Evolutionary conservation across 176 grass and related monocot species (phyloP), one percentile per base, ranked within the genome.

Genomic region (Thinopyrum elongatum): DNA sequence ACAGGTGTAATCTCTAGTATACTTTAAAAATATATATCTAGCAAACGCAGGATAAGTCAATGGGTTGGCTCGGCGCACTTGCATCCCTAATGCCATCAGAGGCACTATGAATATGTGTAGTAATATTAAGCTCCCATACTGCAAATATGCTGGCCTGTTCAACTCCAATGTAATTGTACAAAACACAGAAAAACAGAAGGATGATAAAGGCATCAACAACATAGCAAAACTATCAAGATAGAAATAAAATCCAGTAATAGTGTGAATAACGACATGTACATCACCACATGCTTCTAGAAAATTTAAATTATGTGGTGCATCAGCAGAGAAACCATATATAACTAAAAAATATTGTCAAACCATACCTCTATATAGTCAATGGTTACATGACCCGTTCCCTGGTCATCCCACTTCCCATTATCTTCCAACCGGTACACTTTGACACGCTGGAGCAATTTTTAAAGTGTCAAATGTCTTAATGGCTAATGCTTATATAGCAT

Each of bases 381-480:
- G 76, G 90, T 87, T 39, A 93, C 89, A 81, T 93, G 95, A 57
- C 95, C 92, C 8, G 88, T 97, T 90, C 95, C 92, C 65, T 86
- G 92, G 84, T 94, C 88, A 83, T 91, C 90, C 92, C 92, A 94
- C 76, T 90, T 91, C 22, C 90, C 95, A 29, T 91, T 89, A 60
- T 93, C 70, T 33, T 46, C 86, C 80, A 93, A 89, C 31, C 84
- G 34, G 78, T 90, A 94, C 74, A 97, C 74, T 80, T 93, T 94
- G 64, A 94, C 92, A 84, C 86, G 95, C 92, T 97, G 88, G 87
- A 84, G 35, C n/a, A 66, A 74, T 89, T 80, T 72, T 82, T 70
- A 41, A 76, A 39, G 69, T 55, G 83, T 84, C 33, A 87, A 84
- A 58, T 33, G 10, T 44, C 35, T 76, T 44, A 81, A 81, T 33